Percentiles rank a stretch among this genome's conserved stretches.
These are phyloP conservation scores for Cornus suecica DNA, from an alignment of 148 eudicot species.

Conservation along the genomic window DNA sequence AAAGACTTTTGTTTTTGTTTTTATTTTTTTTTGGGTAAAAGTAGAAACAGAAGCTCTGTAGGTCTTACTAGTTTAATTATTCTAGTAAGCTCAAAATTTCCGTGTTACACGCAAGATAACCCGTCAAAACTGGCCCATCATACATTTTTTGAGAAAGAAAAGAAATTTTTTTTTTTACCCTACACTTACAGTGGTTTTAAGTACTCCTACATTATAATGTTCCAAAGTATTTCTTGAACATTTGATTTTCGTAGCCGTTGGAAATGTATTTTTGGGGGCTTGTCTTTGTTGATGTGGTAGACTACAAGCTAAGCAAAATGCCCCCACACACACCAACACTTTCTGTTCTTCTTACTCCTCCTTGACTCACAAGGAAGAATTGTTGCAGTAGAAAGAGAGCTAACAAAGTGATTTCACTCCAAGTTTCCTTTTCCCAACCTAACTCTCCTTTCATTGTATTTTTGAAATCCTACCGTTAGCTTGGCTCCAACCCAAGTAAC, in stretches of 20 bases:
- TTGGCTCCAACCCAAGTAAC: slow-evolving; percentile 22
- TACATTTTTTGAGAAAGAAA: no score
- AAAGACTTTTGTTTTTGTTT: no score
- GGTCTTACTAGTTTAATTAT: no score
- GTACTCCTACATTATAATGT: no score
- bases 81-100: no score
- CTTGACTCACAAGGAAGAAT: slow-evolving; percentile 8
- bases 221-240: not conserved
- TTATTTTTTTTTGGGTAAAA: no score
- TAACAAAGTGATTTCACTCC: slow-evolving; percentile 16
- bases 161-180: no score
- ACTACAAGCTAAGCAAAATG: slow-evolving; percentile 44
- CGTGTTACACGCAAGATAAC: no score
- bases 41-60: no score
- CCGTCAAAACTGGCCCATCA: no score
- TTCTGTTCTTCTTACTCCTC: slow-evolving; percentile 3
- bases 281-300: slow-evolving; percentile 11
- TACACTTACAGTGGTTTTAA: no score
- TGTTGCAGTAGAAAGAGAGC: slow-evolving; percentile 5
- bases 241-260: not conserved
- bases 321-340: slow-evolving; percentile 24
- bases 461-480: slow-evolving; percentile 19
- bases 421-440: slow-evolving; percentile 33
- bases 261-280: not conserved
- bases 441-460: slow-evolving; percentile 31